Conservation (phyloP, 352 stramenopile genomes). For the Phytopythium chamaehyphon region DNA sequence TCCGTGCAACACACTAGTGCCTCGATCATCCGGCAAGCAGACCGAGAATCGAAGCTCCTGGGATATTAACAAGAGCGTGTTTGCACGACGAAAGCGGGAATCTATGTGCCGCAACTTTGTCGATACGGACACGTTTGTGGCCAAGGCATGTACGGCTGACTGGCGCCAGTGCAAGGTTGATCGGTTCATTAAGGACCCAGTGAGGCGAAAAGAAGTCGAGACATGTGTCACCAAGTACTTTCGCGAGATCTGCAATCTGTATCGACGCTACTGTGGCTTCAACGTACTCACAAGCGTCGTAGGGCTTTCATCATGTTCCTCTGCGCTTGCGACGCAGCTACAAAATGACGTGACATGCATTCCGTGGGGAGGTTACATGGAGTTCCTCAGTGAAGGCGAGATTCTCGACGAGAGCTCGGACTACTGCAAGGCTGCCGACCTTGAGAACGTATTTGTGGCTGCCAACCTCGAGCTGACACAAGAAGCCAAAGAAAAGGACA, state of each 20-base stretch:
- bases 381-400: conserved; percentile 55
- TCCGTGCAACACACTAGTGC: conserved; percentile 67
- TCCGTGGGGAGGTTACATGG: conserved; percentile 66
- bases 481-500: conserved; percentile 78
- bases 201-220: conserved; percentile 55
- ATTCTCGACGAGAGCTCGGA: conserved; percentile 71
- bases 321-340: conserved; percentile 41
- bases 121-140: conserved; percentile 63
- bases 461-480: conserved; percentile 75
- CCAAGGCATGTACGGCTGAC: conserved; percentile 61
- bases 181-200: conserved; percentile 64
- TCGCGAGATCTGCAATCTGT: conserved; percentile 50
- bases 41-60: conserved; percentile 39
- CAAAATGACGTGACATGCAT: conserved; percentile 68
- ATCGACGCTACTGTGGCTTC: conserved; percentile 62
- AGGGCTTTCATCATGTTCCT: conserved; percentile 28
- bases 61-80: conserved; percentile 84
- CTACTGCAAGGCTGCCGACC: conserved; percentile 56
- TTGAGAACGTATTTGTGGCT: conserved; percentile 80
- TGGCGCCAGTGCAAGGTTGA: conserved; percentile 77
- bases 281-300: conserved; percentile 53
- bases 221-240: conserved; percentile 45
- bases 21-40: conserved; percentile 41
- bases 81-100: conserved; percentile 54
- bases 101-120: conserved; percentile 53